Base-by-base conservation (phyloP, 2,329 filamentous ascomycete genomes). In the Simplicillium aogashimaense region DNA sequence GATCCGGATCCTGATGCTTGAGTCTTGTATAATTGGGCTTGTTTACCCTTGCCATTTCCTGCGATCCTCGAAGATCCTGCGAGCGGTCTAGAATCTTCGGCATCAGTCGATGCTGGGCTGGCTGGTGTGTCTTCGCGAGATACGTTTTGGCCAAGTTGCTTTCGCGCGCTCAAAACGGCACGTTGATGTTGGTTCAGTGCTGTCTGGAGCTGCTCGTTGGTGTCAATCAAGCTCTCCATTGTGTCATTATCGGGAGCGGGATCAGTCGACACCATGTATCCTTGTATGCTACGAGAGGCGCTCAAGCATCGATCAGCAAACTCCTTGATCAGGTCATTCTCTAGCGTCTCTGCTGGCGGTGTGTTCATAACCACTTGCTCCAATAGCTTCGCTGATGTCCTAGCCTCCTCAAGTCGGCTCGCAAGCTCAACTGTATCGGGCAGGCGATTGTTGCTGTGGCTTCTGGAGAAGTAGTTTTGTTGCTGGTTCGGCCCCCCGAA, bases 211-310 rank as follows among this genome's bases (percentile, higher is more conserved):
- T 90, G 84, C 60, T 97, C 92, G 57, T 94, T 95, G 12, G 87
- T 92, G 60, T 95, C 88, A 53, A 98, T 95, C 45, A 98, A 67
- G 12, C 80, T 89, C 56, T 92, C 80, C 75, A 97, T 87, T 1
- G 90, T 97, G 50, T 95, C 83, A 53, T 95, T 90, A 59, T 97
- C 92, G 0, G 90, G 89, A 1, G 76, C 58, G 0, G 90, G 89
- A 55, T 86, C 76, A 42, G 83, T 80, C 36, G 81, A 77, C 33
- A 80, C 72, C 69, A 97, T 95, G 63, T 94, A 97, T 28, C 72
- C 71, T 54, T 95, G 88, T 50, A 97, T 79, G 54, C 83, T 86
- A 40, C 81, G 75, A 39, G 85, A 82, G 4, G 90, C 90, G 41
- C 78, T 76, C 47, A 82, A 78, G 56, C 90, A 97, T 17, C 92